These are phyloP conservation scores for Neoboletus magnificus DNA, from an alignment of 768 basidiomycete genomes.

Conservation along the genomic window DNA sequence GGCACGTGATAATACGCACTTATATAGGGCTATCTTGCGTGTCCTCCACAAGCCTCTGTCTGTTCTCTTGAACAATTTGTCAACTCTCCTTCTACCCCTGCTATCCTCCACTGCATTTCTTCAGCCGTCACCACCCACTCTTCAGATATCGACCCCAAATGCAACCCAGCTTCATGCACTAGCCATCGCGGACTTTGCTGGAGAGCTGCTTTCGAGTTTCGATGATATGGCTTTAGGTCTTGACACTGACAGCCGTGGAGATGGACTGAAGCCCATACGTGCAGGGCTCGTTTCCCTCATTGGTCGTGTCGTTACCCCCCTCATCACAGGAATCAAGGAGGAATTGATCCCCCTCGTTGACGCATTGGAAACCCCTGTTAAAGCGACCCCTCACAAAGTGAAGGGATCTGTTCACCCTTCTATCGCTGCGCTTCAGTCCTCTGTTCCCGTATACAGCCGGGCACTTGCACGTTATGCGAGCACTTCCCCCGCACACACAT, in stretches of 20 bases:
- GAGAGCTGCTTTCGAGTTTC: constrained; percentile 69
- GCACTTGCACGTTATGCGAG: constrained; percentile 55
- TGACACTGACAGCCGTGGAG: constrained; percentile 59
- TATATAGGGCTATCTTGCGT: constrained; percentile 67
- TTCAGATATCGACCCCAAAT: constrained; percentile 52
- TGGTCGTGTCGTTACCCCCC: constrained; percentile 61
- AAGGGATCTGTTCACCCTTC: constrained; percentile 48
- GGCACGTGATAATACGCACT: constrained; percentile 57
- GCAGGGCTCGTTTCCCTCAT: constrained; percentile 68
- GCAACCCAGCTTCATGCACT: constrained; percentile 70
- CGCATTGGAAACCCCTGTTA: constrained; percentile 51
- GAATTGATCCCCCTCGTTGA: constrained; percentile 62
- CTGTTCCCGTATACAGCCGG: constrained; percentile 62
- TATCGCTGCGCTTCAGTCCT: constrained; percentile 51
- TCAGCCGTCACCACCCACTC: constrained; percentile 46
- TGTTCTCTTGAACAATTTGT: constrained; percentile 67
- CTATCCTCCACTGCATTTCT: constrained; percentile 63
- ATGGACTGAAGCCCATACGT: constrained; percentile 66
- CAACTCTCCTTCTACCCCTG: constrained; percentile 61
- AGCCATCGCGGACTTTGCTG: constrained; percentile 64
- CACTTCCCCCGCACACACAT: constrained; percentile 51
- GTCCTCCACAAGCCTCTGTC: constrained; percentile 75
- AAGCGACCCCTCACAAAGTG: constrained; percentile 17
- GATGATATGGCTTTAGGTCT: constrained; percentile 62
- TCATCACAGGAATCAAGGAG: constrained; percentile 57